Conservation (phyloP, 2,329 filamentous ascomycete species). For the Herpomyces periplanetae region DNA sequence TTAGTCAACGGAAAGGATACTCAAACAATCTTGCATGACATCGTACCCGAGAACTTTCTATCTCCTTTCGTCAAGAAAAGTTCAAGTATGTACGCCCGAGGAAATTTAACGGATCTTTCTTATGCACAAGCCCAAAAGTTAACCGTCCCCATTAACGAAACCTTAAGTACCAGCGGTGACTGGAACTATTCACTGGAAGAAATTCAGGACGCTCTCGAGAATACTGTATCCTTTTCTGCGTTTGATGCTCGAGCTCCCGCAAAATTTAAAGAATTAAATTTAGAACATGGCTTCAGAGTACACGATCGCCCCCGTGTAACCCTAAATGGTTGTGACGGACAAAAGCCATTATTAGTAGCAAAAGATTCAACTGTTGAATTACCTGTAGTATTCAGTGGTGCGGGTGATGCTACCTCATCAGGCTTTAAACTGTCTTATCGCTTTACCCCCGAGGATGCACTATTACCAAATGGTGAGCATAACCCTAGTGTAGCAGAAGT, state of each 20-base stretch:
- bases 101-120: conserved; percentile 21
- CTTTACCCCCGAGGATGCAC: conserved; percentile 31
- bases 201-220: conserved; percentile 62
- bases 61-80: conserved; percentile 30
- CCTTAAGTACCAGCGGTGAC: conserved; percentile 30
- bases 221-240: conserved; percentile 31
- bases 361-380: conserved; percentile 26
- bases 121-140: conserved; percentile 46
- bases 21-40: conserved; percentile 60
- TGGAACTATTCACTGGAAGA: conserved; percentile 79
- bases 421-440: conserved; percentile 37
- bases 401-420: conserved; percentile 18
- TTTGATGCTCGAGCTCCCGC: conserved; percentile 24
- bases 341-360: conserved; percentile 43
- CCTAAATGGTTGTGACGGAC: conserved; percentile 33
- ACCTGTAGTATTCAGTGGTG: conserved; percentile 26
- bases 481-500: conserved; percentile 16
- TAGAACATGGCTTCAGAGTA: conserved; percentile 41
- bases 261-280: conserved; percentile 17
- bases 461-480: conserved; percentile 28
- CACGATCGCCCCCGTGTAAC: conserved; percentile 43
- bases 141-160: conserved; percentile 54
- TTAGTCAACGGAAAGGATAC: conserved; percentile 46
- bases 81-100: conserved; percentile 16
- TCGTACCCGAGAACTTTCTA: conserved; percentile 51